Evolutionary conservation across 345 rosid species (phyloP).

Genomic region (Rhodamnia argentea): DNA sequence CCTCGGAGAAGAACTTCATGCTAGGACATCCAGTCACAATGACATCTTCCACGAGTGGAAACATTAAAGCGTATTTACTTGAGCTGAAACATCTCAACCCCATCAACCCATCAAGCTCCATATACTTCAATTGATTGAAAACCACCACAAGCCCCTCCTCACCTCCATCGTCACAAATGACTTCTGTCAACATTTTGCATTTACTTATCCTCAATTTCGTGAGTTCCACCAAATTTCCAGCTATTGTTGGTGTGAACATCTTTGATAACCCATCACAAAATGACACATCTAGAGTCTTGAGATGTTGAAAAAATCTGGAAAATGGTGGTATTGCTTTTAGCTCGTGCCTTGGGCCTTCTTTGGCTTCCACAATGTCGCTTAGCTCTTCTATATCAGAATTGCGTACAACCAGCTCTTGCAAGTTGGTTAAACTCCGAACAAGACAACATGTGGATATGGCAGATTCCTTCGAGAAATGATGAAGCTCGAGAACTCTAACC

Average conservation of each 20-base stretch:
- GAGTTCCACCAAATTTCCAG: background rate
- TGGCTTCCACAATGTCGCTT: background rate
- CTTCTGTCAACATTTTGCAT: background rate
- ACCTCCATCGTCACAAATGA: background rate
- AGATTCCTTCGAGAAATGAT: fast-evolving
- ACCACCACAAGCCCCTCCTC: background rate
- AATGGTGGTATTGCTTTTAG: background rate
- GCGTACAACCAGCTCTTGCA: background rate
- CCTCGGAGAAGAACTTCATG: background rate
- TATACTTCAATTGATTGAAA: background rate
- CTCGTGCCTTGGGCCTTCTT: background rate
- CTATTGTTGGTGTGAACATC: background rate
- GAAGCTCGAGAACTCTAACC: background rate
- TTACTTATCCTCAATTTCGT: background rate
- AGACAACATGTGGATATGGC: background rate
- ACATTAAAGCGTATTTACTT: background rate
- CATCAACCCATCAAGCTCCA: background rate
- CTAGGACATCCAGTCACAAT: background rate
- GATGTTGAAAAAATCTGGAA: background rate
- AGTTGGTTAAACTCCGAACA: background rate
- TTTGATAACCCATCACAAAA: background rate
- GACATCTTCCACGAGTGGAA: background rate
- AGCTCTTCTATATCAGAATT: background rate
- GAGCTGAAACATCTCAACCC: background rate
- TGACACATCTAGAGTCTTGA: background rate